Conservation (phyloP, 1,284 basidiomycete genomes). For the Ustilago shanxiensis region DNA sequence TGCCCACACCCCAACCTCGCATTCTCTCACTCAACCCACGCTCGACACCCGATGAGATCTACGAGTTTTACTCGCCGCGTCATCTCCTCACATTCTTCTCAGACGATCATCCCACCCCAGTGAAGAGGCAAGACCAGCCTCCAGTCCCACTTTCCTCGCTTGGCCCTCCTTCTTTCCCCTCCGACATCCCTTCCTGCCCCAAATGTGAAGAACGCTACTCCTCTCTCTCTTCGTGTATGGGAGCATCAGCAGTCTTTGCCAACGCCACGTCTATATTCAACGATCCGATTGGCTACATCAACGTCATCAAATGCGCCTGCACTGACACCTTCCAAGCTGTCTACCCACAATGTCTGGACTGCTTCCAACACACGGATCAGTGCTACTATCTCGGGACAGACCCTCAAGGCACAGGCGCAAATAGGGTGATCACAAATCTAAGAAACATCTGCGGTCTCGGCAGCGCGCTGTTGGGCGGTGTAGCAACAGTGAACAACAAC, state of each 20-base stretch:
- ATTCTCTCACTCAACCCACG: conserved; percentile 20
- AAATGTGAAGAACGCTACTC: conserved; percentile 58
- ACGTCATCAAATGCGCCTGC: conserved; percentile 78
- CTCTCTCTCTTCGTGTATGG: conserved; percentile 57
- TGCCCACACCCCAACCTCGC: conserved; percentile 38
- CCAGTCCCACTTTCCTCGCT: conserved; percentile 47
- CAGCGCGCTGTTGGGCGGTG: conserved; percentile 52
- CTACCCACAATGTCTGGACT: conserved; percentile 80
- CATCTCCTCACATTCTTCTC: background rate
- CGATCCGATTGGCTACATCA: conserved; percentile 55
- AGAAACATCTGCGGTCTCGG: conserved; percentile 58
- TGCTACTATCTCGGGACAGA: conserved; percentile 61
- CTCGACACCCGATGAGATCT: conserved; percentile 51
- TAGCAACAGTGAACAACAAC: conserved; percentile 43
- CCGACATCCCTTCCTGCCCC: conserved; percentile 51
- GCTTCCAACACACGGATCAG: conserved; percentile 69
- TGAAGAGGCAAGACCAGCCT: conserved; percentile 45
- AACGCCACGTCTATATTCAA: conserved; percentile 61
- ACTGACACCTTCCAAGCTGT: conserved; percentile 77
- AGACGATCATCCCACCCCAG: background rate
- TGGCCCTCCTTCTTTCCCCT: conserved; percentile 53
- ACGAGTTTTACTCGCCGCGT: conserved; percentile 47
- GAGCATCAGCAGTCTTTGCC: conserved; percentile 49
- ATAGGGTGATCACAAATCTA: conserved; percentile 48
- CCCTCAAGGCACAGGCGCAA: conserved; percentile 59